These are phyloP conservation scores for Diatrype stigma DNA, from an alignment of 2,329 filamentous ascomycete species.

Conservation along the genomic window DNA sequence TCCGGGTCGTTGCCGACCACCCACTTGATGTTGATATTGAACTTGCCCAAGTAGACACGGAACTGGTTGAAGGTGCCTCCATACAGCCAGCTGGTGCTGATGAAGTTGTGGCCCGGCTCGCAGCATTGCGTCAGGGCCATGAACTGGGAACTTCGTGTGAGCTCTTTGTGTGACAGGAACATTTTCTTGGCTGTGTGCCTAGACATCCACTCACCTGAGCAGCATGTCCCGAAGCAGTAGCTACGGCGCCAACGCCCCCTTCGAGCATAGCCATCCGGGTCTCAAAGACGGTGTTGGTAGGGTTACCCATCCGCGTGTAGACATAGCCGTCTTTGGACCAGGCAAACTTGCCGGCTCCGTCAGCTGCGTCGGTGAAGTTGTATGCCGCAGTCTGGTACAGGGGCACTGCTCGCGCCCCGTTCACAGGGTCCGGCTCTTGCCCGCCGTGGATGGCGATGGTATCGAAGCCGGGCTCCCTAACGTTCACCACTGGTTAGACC, in stretches of 20 bases:
- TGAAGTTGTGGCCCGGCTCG: conserved; percentile 32
- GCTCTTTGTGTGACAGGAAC: too few species aligned
- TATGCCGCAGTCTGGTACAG: conserved; percentile 27
- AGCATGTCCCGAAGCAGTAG: conserved; percentile 32
- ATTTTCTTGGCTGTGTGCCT: too few species aligned
- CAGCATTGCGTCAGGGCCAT: conserved; percentile 33
- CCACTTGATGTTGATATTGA: conserved; percentile 34
- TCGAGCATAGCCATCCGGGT: conserved; percentile 34
- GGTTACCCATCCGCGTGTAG: conserved; percentile 35
- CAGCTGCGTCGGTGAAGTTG: conserved; percentile 33
- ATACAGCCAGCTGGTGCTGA: conserved; percentile 33
- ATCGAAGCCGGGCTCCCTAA: conserved; percentile 25
- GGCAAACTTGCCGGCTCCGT: conserved; percentile 32
- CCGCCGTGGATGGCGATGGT: conserved; percentile 27
- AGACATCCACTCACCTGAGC: conserved; percentile 21
- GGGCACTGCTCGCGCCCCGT: conserved; percentile 26
- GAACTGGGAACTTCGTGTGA: conserved; percentile 16
- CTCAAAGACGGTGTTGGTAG: conserved; percentile 35
- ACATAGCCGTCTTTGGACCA: conserved; percentile 35
- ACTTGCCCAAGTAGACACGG: conserved; percentile 32
- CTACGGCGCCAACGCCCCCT: conserved; percentile 32
- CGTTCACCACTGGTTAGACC: background rate
- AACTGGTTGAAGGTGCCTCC: conserved; percentile 35
- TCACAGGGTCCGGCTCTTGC: conserved; percentile 29
- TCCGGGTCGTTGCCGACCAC: conserved; percentile 27